phyloP scores from a whole-genome alignment of 2,329 filamentous ascomycete genomes.

The Chaetothyriales sp. region DNA sequence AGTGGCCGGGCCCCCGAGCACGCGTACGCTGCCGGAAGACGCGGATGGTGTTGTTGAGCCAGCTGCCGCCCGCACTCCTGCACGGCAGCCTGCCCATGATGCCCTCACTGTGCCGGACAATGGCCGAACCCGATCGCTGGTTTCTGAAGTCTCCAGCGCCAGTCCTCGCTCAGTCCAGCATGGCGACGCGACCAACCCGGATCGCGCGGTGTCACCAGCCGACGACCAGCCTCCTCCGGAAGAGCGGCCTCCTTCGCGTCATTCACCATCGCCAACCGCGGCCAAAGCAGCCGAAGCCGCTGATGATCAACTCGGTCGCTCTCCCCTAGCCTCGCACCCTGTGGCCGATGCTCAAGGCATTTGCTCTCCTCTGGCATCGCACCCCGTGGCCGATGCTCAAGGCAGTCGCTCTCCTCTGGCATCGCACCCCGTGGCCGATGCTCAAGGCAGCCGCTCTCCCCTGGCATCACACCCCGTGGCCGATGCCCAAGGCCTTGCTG shows the following conservation, averaged over 20 bases:
- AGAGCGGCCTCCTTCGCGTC: not conserved
- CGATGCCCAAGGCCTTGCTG: not conserved
- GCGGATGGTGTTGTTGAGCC: slow-evolving; percentile 1
- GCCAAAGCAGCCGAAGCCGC: not conserved
- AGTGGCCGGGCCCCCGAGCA: not conserved
- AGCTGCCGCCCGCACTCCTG: not conserved
- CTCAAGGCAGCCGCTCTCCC: too few relatives aligned
- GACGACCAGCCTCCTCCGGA: slow-evolving; percentile 4
- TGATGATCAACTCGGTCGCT: not conserved
- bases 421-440: not conserved
- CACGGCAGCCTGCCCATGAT: not conserved
- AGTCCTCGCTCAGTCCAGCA: slow-evolving; percentile 7
- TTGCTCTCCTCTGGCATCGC: not conserved
- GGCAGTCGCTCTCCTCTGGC: not conserved
- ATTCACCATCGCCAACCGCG: not conserved
- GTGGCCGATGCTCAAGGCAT: not conserved
- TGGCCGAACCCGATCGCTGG: slow-evolving; percentile 7
- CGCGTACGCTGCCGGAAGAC: not conserved
- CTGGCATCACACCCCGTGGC: not conserved
- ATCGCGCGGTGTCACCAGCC: slow-evolving; percentile 10
- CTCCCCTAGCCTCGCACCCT: not conserved
- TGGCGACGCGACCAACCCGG: not conserved
- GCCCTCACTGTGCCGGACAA: slow-evolving; percentile 4
- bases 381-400: not conserved
- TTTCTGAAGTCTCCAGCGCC: slow-evolving; percentile 15